A percentile compares a stretch with the other conserved stretches of the same genome.
Evolutionary conservation across 2,329 filamentous ascomycete species (phyloP).

Genomic region (Colletotrichum limetticola): DNA sequence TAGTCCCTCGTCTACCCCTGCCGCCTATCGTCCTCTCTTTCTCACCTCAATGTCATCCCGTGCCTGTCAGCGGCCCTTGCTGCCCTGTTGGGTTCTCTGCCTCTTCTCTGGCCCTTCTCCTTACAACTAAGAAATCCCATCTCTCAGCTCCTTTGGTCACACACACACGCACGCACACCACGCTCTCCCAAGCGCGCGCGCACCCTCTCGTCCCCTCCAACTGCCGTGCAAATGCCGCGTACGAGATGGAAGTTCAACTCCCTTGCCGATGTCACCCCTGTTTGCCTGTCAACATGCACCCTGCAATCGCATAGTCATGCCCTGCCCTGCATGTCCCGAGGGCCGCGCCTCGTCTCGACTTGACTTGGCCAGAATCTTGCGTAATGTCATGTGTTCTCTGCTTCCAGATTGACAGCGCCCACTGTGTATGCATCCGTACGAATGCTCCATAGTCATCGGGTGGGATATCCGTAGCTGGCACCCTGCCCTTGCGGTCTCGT

Average conservation of each 20-base stretch:
- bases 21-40: background rate
- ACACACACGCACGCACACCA: background rate
- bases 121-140: background rate
- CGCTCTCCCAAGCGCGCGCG: no score
- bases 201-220: background rate
- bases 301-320: background rate
- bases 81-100: background rate
- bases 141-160: background rate
- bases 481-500: background rate
- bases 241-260: background rate
- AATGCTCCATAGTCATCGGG: background rate
- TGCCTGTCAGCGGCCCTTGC: background rate
- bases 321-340: constrained; percentile 2
- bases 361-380: background rate
- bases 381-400: constrained; percentile 4
- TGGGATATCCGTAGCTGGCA: background rate
- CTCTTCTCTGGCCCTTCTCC: background rate
- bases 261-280: constrained; percentile 7
- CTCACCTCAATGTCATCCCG: background rate
- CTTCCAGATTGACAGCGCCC: background rate
- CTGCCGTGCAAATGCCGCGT: constrained; percentile 7
- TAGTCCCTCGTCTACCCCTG: background rate
- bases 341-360: constrained; percentile 3
- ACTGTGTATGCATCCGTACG: no score
- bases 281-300: background rate